These are phyloP conservation scores for Boletellus emodensis DNA, from an alignment of 768 basidiomycete genomes.

Conservation along the genomic window DNA sequence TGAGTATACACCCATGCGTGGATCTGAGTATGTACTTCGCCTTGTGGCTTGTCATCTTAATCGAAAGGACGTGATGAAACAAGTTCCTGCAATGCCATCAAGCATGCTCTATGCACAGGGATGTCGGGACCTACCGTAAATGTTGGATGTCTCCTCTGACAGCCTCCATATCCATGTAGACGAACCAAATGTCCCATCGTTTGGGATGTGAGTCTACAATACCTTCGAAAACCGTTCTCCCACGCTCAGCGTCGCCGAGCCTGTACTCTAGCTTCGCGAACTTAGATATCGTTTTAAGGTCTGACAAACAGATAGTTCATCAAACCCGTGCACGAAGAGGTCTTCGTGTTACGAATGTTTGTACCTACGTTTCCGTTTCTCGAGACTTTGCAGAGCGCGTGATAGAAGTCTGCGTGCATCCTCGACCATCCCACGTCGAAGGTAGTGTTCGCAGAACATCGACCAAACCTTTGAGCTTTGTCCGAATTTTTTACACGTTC, in stretches of 20 bases:
- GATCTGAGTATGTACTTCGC: conserved; percentile 69
- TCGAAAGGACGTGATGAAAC: conserved; percentile 77
- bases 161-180: conserved; percentile 97
- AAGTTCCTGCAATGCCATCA: conserved; percentile 52
- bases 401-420: conserved; percentile 83
- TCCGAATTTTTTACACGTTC: conserved; percentile 91
- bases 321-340: neutral
- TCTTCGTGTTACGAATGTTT: too few species aligned
- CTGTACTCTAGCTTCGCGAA: conserved; percentile 97
- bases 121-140: conserved; percentile 49
- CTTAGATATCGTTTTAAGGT: conserved; percentile 91
- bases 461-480: conserved; percentile 95
- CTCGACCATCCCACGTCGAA: conserved; percentile 69
- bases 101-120: neutral
- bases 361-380: conserved; percentile 87
- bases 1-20: conserved; percentile 1
- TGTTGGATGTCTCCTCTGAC: conserved; percentile 74
- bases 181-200: conserved; percentile 91
- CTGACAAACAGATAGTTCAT: conserved; percentile 37
- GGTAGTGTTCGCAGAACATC: conserved; percentile 76
- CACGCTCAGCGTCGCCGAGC: conserved; percentile 88
- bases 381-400: conserved; percentile 83
- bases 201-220: conserved; percentile 95
- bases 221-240: conserved; percentile 94
- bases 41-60: conserved; percentile 92